Conservation (phyloP, 257 asterid species). For the Asclepias syriaca region DNA sequence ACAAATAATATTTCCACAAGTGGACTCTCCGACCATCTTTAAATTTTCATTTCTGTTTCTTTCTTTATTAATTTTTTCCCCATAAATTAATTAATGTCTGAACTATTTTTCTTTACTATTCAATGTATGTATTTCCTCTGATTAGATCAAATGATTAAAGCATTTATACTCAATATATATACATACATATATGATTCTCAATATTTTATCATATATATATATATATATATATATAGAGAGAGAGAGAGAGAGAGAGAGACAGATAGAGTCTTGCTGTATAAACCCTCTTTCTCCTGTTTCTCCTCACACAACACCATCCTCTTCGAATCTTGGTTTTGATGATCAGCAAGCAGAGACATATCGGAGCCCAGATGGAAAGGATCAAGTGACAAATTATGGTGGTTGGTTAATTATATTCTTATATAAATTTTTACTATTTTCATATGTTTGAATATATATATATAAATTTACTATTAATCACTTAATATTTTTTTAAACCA, state of each 20-base stretch:
- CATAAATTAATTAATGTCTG: too few species aligned
- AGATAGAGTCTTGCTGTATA: neutral
- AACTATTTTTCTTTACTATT: too few species aligned
- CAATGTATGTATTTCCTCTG: too few species aligned
- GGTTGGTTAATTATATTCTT: neutral
- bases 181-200: neutral
- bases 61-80: neutral
- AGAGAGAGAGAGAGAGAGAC: too few species aligned
- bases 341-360: neutral
- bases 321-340: neutral
- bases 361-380: neutral
- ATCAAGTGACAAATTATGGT: neutral
- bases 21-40: conserved; percentile 45
- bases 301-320: too few species aligned
- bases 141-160: too few species aligned
- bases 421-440: neutral
- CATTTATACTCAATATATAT: too few species aligned
- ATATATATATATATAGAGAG: neutral
- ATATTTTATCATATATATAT: neutral
- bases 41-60: conserved; percentile 16
- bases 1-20: conserved; percentile 35
- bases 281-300: neutral
- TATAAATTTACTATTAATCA: neutral
- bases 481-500: too few species aligned
- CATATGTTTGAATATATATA: too few species aligned